A percentile compares a stretch with the other conserved stretches of the same genome.
These are phyloP conservation scores for Aspergillus versicolor DNA, from an alignment of 2,329 filamentous ascomycete species.

Conservation along the genomic window DNA sequence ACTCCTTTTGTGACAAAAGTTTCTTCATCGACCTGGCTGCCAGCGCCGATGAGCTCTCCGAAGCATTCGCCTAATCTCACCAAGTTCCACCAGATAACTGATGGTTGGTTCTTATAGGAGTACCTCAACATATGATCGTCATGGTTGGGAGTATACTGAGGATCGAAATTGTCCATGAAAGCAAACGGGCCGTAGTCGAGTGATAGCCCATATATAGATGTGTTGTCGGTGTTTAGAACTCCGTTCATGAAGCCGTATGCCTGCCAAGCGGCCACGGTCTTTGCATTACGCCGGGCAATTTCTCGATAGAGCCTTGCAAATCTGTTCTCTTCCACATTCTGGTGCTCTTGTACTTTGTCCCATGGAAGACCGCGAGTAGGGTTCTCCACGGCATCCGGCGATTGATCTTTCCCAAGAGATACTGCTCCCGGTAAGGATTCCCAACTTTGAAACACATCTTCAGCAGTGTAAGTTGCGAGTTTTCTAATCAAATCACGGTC, in stretches of 20 bases:
- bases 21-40: constrained; percentile 67
- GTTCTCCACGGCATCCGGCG: constrained; percentile 38
- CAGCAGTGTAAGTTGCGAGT: constrained; percentile 78
- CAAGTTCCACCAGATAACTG: constrained; percentile 98
- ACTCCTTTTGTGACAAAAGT: constrained; percentile 73
- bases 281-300: constrained; percentile 79
- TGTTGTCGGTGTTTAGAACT: constrained; percentile 97
- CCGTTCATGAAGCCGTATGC: constrained; percentile 99
- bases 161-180: constrained; percentile 97
- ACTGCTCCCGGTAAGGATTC: constrained; percentile 68
- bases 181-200: constrained; percentile 97
- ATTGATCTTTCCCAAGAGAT: constrained; percentile 41
- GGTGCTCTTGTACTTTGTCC: constrained; percentile 64
- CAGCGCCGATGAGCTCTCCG: constrained; percentile 83
- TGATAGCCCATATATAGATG: constrained; percentile 81
- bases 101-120: constrained; percentile 89
- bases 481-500: constrained; percentile 72
- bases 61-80: constrained; percentile 86
- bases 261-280: constrained; percentile 90
- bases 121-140: constrained; percentile 88
- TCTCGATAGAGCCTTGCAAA: constrained; percentile 86
- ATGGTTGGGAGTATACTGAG: constrained; percentile 92
- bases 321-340: constrained; percentile 73
- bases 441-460: constrained; percentile 87
- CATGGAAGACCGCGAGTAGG: constrained; percentile 56